These are phyloP conservation scores for Lunularia cruciata DNA, from an alignment of 225 moss, liverwort and hornwort genomes.

Conservation along the genomic window DNA sequence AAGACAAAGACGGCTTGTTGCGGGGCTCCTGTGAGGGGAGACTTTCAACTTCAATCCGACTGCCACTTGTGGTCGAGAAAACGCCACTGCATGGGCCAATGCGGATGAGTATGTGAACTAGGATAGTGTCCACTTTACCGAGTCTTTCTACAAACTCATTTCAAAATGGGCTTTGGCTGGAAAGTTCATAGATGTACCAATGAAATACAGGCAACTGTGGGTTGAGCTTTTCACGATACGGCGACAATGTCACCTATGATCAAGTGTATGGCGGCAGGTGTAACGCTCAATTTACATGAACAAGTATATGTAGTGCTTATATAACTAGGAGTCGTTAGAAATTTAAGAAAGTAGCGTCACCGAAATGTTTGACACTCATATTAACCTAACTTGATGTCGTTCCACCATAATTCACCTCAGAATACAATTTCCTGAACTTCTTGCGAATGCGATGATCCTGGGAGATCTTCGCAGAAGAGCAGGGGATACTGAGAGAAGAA, in stretches of 20 bases:
- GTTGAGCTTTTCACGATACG: neutral
- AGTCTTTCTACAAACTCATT: constrained; percentile 53
- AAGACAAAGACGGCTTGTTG: constrained; percentile 31
- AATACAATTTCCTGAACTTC: too few species aligned
- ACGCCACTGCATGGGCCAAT: constrained; percentile 27
- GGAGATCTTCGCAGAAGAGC: too few species aligned
- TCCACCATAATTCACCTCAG: too few species aligned
- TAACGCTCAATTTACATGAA: neutral
- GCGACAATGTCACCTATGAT: neutral
- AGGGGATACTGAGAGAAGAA: too few species aligned
- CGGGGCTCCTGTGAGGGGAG: constrained; percentile 27
- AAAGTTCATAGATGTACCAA: constrained; percentile 52
- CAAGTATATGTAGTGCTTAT: too few species aligned
- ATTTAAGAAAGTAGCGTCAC: too few species aligned
- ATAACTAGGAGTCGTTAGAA: too few species aligned
- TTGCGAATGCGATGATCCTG: too few species aligned
- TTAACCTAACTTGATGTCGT: too few species aligned
- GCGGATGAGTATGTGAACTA: constrained; percentile 45
- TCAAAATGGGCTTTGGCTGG: constrained; percentile 54
- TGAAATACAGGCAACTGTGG: constrained; percentile 39
- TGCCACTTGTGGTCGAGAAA: constrained; percentile 17
- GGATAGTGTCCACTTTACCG: constrained; percentile 67
- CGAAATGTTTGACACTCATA: too few species aligned
- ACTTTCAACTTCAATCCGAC: constrained; percentile 26
- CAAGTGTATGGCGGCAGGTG: neutral